Evolutionary conservation across 2,329 filamentous ascomycete species (phyloP).

Genomic region (Pseudocercospora crystallina): DNA sequence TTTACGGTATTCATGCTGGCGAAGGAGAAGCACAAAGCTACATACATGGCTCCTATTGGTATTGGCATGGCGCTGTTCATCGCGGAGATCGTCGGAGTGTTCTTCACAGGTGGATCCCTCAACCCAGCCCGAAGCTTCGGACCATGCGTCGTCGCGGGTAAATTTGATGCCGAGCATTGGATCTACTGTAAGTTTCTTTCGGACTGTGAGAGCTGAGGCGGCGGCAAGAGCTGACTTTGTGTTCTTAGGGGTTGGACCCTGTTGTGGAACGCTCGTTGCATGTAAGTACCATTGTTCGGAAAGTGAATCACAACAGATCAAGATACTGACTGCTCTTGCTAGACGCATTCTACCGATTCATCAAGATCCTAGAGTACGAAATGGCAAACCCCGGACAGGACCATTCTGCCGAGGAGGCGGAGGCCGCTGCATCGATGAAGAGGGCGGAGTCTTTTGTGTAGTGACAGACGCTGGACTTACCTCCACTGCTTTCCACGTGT

Average conservation of each 20-base stretch:
- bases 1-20: constrained; percentile 39
- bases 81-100: constrained; percentile 26
- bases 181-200: constrained; percentile 27
- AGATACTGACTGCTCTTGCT: too few relatives aligned
- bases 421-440: constrained; percentile 20
- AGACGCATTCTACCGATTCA: constrained; percentile 36
- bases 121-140: constrained; percentile 38
- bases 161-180: constrained; percentile 18
- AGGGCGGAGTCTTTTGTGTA: too few relatives aligned
- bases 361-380: constrained; percentile 37
- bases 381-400: constrained; percentile 34
- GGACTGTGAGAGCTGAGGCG: too few relatives aligned
- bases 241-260: constrained; percentile 31
- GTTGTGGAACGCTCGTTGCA: constrained; percentile 31
- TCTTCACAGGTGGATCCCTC: constrained; percentile 34
- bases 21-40: constrained; percentile 36
- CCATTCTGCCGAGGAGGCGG: constrained; percentile 20
- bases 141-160: constrained; percentile 23
- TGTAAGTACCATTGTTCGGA: constrained; percentile 6
- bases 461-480: too few relatives aligned
- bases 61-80: constrained; percentile 30
- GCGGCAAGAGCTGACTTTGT: too few relatives aligned
- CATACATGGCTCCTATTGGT: constrained; percentile 31
- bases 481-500: too few relatives aligned
- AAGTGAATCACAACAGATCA: too few relatives aligned